Evolutionary conservation across 1,139 yeast species (phyloP).

Genomic region (Saccharomyces hybrid): DNA sequence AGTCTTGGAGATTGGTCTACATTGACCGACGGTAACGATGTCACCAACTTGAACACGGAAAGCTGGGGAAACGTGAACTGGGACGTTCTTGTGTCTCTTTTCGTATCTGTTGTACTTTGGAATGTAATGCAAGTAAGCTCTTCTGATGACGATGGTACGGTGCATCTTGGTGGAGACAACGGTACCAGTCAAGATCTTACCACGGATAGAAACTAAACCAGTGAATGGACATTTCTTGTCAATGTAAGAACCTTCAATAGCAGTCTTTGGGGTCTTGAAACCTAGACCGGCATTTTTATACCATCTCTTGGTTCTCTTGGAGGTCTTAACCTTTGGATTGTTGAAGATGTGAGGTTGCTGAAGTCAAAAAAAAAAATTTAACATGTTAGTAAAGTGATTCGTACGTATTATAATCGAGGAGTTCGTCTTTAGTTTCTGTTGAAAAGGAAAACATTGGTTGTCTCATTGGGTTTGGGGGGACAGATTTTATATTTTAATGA

Average conservation of each 20-base stretch:
- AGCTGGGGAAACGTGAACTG: conserved; percentile 99
- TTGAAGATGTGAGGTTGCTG: conserved; percentile 99
- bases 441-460: background rate
- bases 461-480: background rate
- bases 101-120: conserved; percentile 99
- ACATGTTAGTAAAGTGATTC: background rate
- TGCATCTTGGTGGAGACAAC: conserved; percentile 99
- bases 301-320: conserved; percentile 99
- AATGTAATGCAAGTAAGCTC: conserved; percentile 99
- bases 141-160: conserved; percentile 99
- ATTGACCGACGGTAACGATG: conserved; percentile 98
- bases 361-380: conserved; percentile 6
- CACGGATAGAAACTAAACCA: conserved; percentile 97
- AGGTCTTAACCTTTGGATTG: conserved; percentile 99
- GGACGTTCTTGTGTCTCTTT: conserved; percentile 99
- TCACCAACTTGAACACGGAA: conserved; percentile 99
- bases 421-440: background rate
- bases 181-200: conserved; percentile 97
- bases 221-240: conserved; percentile 99
- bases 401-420: background rate
- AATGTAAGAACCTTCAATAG: conserved; percentile 97
- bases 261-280: conserved; percentile 99
- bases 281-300: conserved; percentile 99
- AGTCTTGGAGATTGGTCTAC: conserved; percentile 99
- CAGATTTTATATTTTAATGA: too few relatives aligned